phyloP scores from a whole-genome alignment of 305 asterid species.

The Rubia balearica region DNA sequence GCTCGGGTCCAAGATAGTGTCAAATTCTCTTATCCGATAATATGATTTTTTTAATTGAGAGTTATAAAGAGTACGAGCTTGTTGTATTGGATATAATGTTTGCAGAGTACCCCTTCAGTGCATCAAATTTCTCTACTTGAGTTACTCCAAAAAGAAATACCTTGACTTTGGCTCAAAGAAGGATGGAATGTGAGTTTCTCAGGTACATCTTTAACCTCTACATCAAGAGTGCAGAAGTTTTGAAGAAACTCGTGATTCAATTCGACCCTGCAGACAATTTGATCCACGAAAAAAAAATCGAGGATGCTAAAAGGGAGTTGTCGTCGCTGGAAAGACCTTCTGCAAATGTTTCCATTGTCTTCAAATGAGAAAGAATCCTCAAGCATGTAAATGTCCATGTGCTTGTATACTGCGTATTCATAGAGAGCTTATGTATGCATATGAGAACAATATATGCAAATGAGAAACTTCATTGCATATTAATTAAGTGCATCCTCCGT shows the following conservation, averaged over 20 bases:
- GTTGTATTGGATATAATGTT: not conserved
- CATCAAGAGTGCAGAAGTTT: not conserved
- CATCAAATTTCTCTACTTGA: no score
- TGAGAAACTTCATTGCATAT: no score
- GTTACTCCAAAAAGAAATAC: conserved; percentile 19
- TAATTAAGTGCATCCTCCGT: no score
- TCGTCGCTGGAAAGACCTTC: conserved; percentile 12
- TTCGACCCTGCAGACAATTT: not conserved
- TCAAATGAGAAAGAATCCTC: not conserved
- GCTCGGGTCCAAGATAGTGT: not conserved
- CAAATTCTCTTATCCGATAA: not conserved
- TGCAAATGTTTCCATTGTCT: not conserved
- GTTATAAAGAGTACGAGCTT: not conserved
- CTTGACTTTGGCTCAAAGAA: conserved; percentile 74
- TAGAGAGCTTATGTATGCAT: no score
- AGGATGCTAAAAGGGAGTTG: not conserved
- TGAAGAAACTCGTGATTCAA: conserved; percentile 10
- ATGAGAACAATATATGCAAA: no score
- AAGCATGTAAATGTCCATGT: no score
- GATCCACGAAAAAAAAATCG: no score
- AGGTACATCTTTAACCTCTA: conserved; percentile 18
- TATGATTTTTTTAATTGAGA: no score
- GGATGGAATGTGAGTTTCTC: conserved; percentile 67
- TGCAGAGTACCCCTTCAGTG: not conserved
- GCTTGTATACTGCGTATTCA: no score